Base-by-base conservation (phyloP, 2,329 filamentous ascomycete species). In the Fusarium sp. region DNA sequence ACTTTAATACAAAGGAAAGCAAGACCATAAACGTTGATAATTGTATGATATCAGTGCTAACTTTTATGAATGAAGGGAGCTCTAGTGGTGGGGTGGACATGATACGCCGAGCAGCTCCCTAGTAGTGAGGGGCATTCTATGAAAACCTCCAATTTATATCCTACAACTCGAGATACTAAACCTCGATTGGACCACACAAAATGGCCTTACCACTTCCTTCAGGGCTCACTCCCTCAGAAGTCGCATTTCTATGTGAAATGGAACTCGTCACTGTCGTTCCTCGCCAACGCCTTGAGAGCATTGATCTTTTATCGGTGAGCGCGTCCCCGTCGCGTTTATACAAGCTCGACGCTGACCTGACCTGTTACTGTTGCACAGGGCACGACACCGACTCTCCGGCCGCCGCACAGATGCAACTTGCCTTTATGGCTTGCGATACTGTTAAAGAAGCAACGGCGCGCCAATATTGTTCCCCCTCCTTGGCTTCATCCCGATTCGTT, bases 231-330 rank as follows among this genome's bases (percentile, higher is more conserved):
- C 94, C 96, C 68, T 88, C 93, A 73, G 96, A 99, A 85, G 93
- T 97, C 51, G 93, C 95, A 57, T 99, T 98, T 80, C 86, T 98
- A 35, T 98, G 95, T 83, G 96, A 99, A 85, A 98, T 98, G 95
- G 96, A 98, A 85, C 90, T 94, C 79, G 93, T 99, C 63, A 98
- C 95, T 1, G 90, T 99, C 28, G 91, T 98, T 56, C 96, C 96
- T 41, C 93, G 96, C 61, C 95, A 98, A 82, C 90, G 93, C 73
- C 91, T 99, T 60, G 95, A 98, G 75, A 90, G 90, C 76, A 93
- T 99, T 72, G 88, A 94, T 77, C 89, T 99, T 71, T 89, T 99
- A 63, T 91, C 92, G 75, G 96, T 98, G 87, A 86, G 92, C 90
- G 65, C 70, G 73, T 73, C 63, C 68, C 59, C 10, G 55, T 70